Base-by-base conservation (phyloP, 192 early-diverging fungal species). In the Mortierella claussenii region DNA sequence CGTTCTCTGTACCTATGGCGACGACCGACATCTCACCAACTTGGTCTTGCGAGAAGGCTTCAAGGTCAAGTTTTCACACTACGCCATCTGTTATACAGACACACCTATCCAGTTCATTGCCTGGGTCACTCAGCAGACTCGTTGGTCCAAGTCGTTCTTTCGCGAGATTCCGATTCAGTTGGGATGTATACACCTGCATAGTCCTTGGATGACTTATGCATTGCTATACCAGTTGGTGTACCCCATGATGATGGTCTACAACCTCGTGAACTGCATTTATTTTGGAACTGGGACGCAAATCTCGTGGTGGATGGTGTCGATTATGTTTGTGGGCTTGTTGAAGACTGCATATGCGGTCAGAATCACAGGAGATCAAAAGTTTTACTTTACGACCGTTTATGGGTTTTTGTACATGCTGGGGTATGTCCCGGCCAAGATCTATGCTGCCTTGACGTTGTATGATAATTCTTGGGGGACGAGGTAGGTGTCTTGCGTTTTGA, bases 131-230 rank as follows among this genome's bases (percentile, higher is more conserved):
- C 88, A 89, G 31, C 88, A 89, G 57, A 89, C 88, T 13, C 62
- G 88, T 33, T 89, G 88, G 88, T 88, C 83, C 32, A 89, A 89
- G 51, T 85, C 83, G 15, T 89, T 89, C 54, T 89, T 85, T 53
- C 80, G 88, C 2, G 88, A 89, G 65, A 55, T 87, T 9, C 59
- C 83, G 21, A 84, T 80, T 53, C 84, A 84, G 44, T 68, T 79
- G 1, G 71, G 65, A 6, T 75, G 79, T 31, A 74, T 87, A 8
- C 82, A 87, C 36, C 75, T 83, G 26, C 88, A 89, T 37, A 81
- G 79, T 24, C 84, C 82, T 21, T 89, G 87, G 87, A 86, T 89
- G 83, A 84, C 84, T 5, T 83, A 83, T 47, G 84, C 86, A 11
- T 30, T 89, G 32, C 73, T 87, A 8, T 89, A 87, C 54, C 88